These are phyloP conservation scores for Puccinia novopanici DNA, from an alignment of 1,284 basidiomycete genomes.

Conservation along the genomic window DNA sequence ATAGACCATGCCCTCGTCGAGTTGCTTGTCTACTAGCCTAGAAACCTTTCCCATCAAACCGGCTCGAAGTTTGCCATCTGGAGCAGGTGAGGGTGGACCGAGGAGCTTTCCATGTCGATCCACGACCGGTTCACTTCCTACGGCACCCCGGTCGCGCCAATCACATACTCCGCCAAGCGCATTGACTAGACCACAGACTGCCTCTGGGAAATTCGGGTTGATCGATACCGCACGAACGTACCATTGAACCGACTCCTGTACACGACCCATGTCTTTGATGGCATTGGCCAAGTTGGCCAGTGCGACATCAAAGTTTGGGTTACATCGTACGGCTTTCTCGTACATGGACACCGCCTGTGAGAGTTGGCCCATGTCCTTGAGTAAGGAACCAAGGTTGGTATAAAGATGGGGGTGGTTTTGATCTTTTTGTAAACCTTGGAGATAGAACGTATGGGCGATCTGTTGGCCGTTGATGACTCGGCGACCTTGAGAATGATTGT, in stretches of 20 bases:
- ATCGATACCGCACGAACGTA: constrained; percentile 65
- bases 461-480: constrained; percentile 57
- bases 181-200: constrained; percentile 66
- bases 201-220: constrained; percentile 67
- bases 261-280: constrained; percentile 64
- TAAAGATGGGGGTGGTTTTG: constrained; percentile 66
- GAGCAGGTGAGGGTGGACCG: constrained; percentile 20
- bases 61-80: constrained; percentile 52
- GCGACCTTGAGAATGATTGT: constrained; percentile 57
- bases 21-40: constrained; percentile 63
- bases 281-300: constrained; percentile 69
- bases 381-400: constrained; percentile 67
- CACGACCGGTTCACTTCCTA: constrained; percentile 49
- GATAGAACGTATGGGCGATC: constrained; percentile 66
- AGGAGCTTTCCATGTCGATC: constrained; percentile 44
- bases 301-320: constrained; percentile 68
- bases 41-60: constrained; percentile 65
- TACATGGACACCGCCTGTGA: constrained; percentile 65
- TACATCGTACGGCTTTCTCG: constrained; percentile 64
- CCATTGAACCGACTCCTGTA: constrained; percentile 65
- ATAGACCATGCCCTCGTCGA: constrained; percentile 61
- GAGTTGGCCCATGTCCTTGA: constrained; percentile 67
- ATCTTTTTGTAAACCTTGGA: constrained; percentile 65
- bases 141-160: constrained; percentile 64
- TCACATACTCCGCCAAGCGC: constrained; percentile 66